Base-by-base conservation (phyloP, 2,329 filamentous ascomycete genomes). In the Monosporascus sp. region DNA sequence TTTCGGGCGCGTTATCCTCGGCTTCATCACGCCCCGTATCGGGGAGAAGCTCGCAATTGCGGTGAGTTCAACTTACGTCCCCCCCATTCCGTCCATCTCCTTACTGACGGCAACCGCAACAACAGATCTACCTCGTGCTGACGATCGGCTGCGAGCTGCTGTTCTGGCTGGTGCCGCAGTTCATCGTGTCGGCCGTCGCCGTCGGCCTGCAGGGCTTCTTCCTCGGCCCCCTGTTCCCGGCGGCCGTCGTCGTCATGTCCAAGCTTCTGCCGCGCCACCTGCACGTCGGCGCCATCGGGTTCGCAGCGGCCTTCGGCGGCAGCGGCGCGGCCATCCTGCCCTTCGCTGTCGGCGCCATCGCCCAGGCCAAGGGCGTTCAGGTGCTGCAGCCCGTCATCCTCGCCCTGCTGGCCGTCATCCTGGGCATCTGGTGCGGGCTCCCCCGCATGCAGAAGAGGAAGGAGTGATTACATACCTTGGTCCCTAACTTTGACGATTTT, bases 101-200 rank as follows among this genome's bases (percentile, higher is more conserved):
- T 68, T 45, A 41, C 53, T 50, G n/a, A 50, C 17, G 24, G 44
- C 50, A 26, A 5, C 7, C 37, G 40, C 22, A 35, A 41, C 8
- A 35, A 14, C n/a, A 72, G 63, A 72, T 78, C 26, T 94, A 93
- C 69, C 78, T 92, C 3, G 71, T 80, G 5, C 64, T 84, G 17
- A 78, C 82, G 3, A 84, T 90, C 65, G 82, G 66, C 0, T 75
- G 89, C 5, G 81, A 90, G 61, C 77, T 93, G 0, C 69, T 93
- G 41, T 89, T 93, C 73, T 94, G 89, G 89, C 82, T 92, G 2
- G 85, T 94, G 0, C 89, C 89, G 0, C 80, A 86, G 50, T 90
- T 92, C 66, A 81, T 87, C 63, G 86, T 89, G 6, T 89, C 87
- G 0, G 86, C 87, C 0, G 78, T 92, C 2, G 84, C 87, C 5